Conservation (phyloP, 495 filamentous ascomycete genomes). For the Pseudomonodictys pantanalensis region DNA sequence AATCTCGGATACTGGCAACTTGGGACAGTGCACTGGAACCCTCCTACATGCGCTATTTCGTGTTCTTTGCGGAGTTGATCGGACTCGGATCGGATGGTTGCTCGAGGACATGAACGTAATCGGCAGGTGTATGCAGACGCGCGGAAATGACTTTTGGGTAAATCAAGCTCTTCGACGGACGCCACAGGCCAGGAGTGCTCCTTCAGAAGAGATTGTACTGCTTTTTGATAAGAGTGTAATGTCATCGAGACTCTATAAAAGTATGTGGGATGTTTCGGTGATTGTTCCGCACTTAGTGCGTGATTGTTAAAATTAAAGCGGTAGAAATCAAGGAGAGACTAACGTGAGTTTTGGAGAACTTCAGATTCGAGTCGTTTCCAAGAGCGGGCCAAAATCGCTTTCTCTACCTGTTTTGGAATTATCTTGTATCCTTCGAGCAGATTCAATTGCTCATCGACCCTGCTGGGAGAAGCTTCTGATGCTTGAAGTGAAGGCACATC, state of each 20-base stretch:
- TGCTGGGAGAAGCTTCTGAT: not conserved
- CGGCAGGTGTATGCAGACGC: not conserved
- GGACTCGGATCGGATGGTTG: not conserved
- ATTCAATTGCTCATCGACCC: not conserved
- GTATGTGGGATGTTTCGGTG: not conserved
- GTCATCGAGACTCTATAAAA: not conserved
- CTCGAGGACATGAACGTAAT: not conserved
- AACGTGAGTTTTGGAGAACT: not conserved
- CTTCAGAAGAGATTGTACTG: not conserved
- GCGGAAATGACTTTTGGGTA: conserved; percentile 2
- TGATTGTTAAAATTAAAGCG: not conserved
- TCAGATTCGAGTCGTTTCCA: not conserved
- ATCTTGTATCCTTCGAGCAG: not conserved
- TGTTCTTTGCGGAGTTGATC: not conserved
- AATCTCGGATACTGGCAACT: not conserved
- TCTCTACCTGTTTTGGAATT: not conserved
- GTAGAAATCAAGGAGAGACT: not conserved
- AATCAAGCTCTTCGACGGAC: conserved; percentile 1
- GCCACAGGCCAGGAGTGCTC: not conserved
- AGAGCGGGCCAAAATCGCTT: not conserved
- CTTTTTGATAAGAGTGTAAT: not conserved
- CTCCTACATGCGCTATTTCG: conserved; percentile 1
- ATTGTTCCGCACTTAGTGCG: not conserved
- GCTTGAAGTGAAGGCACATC: not conserved
- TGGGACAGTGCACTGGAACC: not conserved